Evolutionary conservation across 2,329 filamentous ascomycete genomes (phyloP), one percentile per base, ranked within the genome.

Genomic region (Pseudogymnoascus sp.): DNA sequence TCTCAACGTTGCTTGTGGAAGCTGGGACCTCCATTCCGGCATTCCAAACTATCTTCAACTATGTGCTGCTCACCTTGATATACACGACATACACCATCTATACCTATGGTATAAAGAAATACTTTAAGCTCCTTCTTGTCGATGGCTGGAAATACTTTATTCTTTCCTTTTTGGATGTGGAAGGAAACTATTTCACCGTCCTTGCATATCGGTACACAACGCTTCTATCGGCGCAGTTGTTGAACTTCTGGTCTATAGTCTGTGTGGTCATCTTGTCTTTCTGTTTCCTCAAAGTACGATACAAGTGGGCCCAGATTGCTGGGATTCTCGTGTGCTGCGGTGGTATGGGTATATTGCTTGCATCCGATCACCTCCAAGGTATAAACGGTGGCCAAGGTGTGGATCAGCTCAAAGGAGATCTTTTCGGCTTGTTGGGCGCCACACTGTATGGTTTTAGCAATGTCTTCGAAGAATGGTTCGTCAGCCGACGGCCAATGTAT

Each of bases 161-260:
- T 73, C 83, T 99, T 63, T 85, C 89, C 58, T 96, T 97, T 74
- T 82, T 94, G 67, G 94, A 99, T 71, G 92, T 97, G 57, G 83
- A 96, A 75, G 94, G 94, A 63, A 99, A 99, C 76, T 99, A 96
- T 78, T 97, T 97, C 72, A 92, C 92, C 68, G 92, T 99, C 57
- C 81, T 96, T 57, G 94, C 92, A 4, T 99, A 97, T 77, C 82
- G 88, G 62, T 85, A 95, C 78, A 96, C 92, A 59, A 96, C 92
- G 69, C 87, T 96, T 67, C 81, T 97, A 56, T 94, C 88, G 18
- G 91, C 91, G 13, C 92, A 97, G 78, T 82, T 99, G 58, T 90
- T 99, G 76, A 96, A 96, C 79, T 97, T 97, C 77, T 97, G 92
- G 92, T 89, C 92, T 67, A 97, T 99, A 66, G 89, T 95, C 57